Base-by-base conservation (phyloP, 139 green algal species). In the Micromonas commoda region DNA sequence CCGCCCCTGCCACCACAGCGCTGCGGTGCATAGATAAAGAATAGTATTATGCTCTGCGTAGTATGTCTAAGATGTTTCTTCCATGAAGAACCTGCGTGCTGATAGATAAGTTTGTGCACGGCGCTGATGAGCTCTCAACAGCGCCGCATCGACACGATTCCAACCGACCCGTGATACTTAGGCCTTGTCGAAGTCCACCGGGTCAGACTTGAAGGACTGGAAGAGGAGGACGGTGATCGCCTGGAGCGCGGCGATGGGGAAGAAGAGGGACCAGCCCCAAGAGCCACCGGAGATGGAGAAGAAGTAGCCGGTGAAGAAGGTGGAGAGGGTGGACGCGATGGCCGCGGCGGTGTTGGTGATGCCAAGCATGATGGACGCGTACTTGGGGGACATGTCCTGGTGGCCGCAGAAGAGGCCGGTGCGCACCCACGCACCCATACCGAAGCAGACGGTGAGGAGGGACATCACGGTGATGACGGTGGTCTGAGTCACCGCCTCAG, bases 341-440 rank as follows among this genome's bases (percentile, higher is more conserved):
- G 97, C 94, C 20, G 94, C 95, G 28, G 94, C 95, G 1, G 91
- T 96, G 85, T 97, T 98, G 60, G 92, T 98, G 21, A 96, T 84
- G 33, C 92, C 93, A 68, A 98, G 87, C 82, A 98, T 87, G 3
- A 96, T 84, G 24, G 87, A 87, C 0, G 91, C 87, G 71, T 99
- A 98, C 28, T 90, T 85, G 0, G 95, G 94, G 1, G 88, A 93
- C 53, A 99, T 98, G 83, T 99, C 95, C 80, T 95, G 89, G 80
- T 99, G 95, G 85, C 99, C 99, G 69, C 87, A 95, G 85, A 98
- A 99, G 34, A 99, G 88, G 16, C 95, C 95, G 2, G 88, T 93
- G 77, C 97, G 92, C 1, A 86, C 92, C 85, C 97, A 97, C 34
- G 95, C 94, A 69, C 97, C 94, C n/a, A 92, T 82, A 16, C 93